phyloP scores from a whole-genome alignment of 176 grass and related monocot species.

The Juncus effusus region DNA sequence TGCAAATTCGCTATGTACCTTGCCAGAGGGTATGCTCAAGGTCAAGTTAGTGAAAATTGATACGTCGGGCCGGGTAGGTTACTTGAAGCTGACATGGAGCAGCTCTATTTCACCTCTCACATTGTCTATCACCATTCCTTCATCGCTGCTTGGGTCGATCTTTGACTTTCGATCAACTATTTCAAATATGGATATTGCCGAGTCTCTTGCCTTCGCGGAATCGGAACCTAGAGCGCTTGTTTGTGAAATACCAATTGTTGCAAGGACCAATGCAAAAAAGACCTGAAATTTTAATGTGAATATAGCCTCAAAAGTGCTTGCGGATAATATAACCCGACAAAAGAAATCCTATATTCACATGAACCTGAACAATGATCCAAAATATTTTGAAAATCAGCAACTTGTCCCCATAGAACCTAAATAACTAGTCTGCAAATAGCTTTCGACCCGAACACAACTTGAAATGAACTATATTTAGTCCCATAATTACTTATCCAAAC shows the following conservation, averaged over 20 bases:
- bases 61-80: slow-evolving; percentile 40
- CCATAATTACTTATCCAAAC: too few species aligned
- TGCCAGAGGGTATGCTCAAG: slow-evolving; percentile 39
- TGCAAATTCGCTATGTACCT: slow-evolving; percentile 13
- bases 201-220: slow-evolving; percentile 38
- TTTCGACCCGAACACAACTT: too few species aligned
- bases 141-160: slow-evolving; percentile 30
- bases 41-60: slow-evolving; percentile 42
- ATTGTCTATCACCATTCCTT: slow-evolving; percentile 34
- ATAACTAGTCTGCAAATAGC: too few species aligned
- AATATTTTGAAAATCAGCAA: background rate
- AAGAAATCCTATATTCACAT: too few species aligned
- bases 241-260: slow-evolving; percentile 40
- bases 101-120: slow-evolving; percentile 42
- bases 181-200: slow-evolving; percentile 48
- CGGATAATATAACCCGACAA: too few species aligned
- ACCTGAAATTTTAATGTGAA: slow-evolving; percentile 18
- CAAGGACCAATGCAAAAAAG: slow-evolving; percentile 42
- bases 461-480: too few species aligned
- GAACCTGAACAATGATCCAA: too few species aligned
- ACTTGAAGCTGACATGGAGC: slow-evolving; percentile 41
- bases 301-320: too few species aligned
- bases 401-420: too few species aligned
- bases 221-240: slow-evolving; percentile 40
- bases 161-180: slow-evolving; percentile 42